phyloP scores from a whole-genome alignment of 2,329 filamentous ascomycete species.

The Sporothrix mexicana region DNA sequence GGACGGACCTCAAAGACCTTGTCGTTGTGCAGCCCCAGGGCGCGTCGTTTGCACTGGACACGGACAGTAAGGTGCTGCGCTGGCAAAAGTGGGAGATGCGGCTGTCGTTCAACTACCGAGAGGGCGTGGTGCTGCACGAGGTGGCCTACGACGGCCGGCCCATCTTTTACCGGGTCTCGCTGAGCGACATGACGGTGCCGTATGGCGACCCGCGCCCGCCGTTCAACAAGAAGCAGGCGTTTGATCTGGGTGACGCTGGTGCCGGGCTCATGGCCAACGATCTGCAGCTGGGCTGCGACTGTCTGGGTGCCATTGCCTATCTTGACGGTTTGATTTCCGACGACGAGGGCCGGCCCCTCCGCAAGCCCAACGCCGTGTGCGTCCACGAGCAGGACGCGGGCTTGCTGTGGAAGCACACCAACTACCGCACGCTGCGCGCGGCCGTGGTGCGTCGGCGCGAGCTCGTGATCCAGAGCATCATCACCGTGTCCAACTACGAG shows the following conservation, averaged over 20 bases:
- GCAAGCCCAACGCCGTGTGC: constrained; percentile 63
- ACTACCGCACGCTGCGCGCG: constrained; percentile 65
- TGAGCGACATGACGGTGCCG: constrained; percentile 70
- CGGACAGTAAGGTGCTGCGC: constrained; percentile 55
- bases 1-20: constrained; percentile 7
- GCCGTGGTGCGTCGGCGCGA: constrained; percentile 65
- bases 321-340: constrained; percentile 54
- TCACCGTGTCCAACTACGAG: constrained; percentile 73
- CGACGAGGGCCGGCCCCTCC: constrained; percentile 57
- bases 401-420: constrained; percentile 73
- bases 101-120: constrained; percentile 71
- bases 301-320: constrained; percentile 69
- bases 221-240: constrained; percentile 72
- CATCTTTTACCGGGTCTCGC: constrained; percentile 68
- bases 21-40: constrained; percentile 36
- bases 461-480: constrained; percentile 70
- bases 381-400: constrained; percentile 74
- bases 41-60: constrained; percentile 53
- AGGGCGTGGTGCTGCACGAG: constrained; percentile 73
- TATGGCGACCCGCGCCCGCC: constrained; percentile 70
- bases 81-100: constrained; percentile 75
- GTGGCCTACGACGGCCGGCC: constrained; percentile 66
- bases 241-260: constrained; percentile 73
- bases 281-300: constrained; percentile 70
- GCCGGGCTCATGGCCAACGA: constrained; percentile 71